Evolutionary conservation across 2,329 filamentous ascomycete species (phyloP), one percentile per base, ranked within the genome.

Genomic region (Rutstroemia sp.): DNA sequence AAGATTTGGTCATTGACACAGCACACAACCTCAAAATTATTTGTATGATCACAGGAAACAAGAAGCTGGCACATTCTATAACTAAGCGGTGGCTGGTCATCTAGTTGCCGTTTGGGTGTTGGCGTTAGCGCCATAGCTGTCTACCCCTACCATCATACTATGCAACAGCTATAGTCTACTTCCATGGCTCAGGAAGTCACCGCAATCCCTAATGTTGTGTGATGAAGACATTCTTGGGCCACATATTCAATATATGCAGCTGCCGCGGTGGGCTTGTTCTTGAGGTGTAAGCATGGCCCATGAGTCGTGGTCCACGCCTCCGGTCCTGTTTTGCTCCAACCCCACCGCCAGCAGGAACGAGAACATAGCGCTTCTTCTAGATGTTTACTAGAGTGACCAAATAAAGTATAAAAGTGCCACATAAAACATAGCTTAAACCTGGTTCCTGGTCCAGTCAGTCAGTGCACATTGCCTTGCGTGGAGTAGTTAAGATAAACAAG

Each of bases 21-120:
- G 88, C 88, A n/a, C 85, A 85, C 71, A 87, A 88, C 30, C 71
- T 92, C 61, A 82, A 89, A 70, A 80, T 75, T 30, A 81, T 90
- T 50, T 86, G 86, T 68, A 76, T 80, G 12, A 72, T 85, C 46
- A 78, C 77, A 54, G 88, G 86, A 14, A 84, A 90, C 69, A 68
- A 78, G 16, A 73, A 77, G 56, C 76, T 79, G 14, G 87, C 87
- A 10, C 77, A 76, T 67, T 73, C 71, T 25, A 71, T 92, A 51
- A 85, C 85, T 5, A 76, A 81, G 60, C 73, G 76, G 63, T 87
- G 78, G 71, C 70, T 86, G n/a, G 58, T 64, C 17, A 62, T 69
- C 49, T 69, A 58, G 39, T n/a, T 21, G 19, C 12, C 12, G 30
- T 10, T 12, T 34, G 30, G 30, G 30, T 12, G 30, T 34, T 12